These are phyloP conservation scores for Blastocystis sp. DNA, from an alignment of 352 stramenopile species.

Conservation along the genomic window DNA sequence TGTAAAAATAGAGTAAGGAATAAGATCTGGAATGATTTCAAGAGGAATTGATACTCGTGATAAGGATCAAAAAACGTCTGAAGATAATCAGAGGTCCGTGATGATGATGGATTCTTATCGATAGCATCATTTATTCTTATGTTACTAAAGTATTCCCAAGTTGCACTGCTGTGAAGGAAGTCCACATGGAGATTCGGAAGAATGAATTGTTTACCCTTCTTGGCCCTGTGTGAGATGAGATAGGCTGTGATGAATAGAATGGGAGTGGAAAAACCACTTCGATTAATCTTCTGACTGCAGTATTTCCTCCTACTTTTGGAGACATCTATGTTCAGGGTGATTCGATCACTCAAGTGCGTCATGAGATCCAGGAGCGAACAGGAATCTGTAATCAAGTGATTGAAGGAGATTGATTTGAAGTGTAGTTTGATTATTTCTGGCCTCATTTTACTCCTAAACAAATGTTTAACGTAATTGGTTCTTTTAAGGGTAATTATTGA, in stretches of 20 bases:
- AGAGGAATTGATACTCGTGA: neutral
- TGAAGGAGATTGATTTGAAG: neutral
- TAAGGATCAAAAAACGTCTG: no score
- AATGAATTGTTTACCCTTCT: constrained; percentile 19
- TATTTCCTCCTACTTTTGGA: constrained; percentile 37
- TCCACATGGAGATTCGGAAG: constrained; percentile 5
- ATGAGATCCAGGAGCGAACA: constrained; percentile 45
- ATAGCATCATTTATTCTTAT: constrained; percentile 26
- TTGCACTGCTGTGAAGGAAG: constrained; percentile 16
- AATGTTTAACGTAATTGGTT: constrained; percentile 51
- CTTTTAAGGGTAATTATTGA: neutral
- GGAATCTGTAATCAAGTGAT: constrained; percentile 39
- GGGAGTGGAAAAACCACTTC: constrained; percentile 64
- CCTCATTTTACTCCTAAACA: constrained; percentile 35
- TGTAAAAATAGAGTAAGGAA: neutral
- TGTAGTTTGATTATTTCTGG: constrained; percentile 45
- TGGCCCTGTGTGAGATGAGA: neutral
- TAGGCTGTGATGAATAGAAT: constrained; percentile 1
- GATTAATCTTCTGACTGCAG: constrained; percentile 46
- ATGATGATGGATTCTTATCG: neutral
- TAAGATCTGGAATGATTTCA: neutral
- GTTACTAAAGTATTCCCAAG: neutral
- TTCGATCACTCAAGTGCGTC: neutral
- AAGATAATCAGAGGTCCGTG: no score
- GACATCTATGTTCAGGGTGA: constrained; percentile 59